Evolutionary conservation across 768 basidiomycete species (phyloP).

Genomic region (Lactarius hatsudake): DNA sequence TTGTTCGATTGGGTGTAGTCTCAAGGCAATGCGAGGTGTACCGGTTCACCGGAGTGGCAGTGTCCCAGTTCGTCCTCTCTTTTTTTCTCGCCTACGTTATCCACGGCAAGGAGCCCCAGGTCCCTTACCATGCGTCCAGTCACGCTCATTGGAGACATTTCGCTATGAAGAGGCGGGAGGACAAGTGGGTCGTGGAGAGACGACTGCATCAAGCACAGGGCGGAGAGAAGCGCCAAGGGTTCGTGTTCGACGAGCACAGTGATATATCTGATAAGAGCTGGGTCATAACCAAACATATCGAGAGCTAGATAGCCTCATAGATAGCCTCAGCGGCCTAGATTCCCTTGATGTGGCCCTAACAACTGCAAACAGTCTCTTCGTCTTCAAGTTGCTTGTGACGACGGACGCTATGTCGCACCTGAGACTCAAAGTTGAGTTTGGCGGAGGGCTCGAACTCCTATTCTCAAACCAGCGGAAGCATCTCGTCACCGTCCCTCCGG

Average conservation of each 20-base stretch:
- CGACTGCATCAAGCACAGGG: not conserved
- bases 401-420: constrained; percentile 27
- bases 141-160: constrained; percentile 42
- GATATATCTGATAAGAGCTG: no score
- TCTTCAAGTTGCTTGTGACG: no score
- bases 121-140: constrained; percentile 71
- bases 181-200: constrained; percentile 41
- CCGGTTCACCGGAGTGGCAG: constrained; percentile 63
- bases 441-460: constrained; percentile 83
- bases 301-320: not conserved
- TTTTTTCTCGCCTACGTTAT: not conserved
- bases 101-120: constrained; percentile 35
- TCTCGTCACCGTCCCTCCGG: constrained; percentile 50
- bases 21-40: constrained; percentile 67
- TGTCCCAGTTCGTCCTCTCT: constrained; percentile 48
- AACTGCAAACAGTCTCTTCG: constrained; percentile 2
- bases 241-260: no score
- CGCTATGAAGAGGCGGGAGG: constrained; percentile 33
- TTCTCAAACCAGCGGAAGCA: constrained; percentile 71
- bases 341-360: not conserved
- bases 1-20: constrained; percentile 62
- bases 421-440: constrained; percentile 66
- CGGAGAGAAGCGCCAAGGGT: not conserved
- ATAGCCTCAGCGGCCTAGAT: not conserved
- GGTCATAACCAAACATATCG: not conserved